These are phyloP conservation scores for Alternaria sp. DNA, from an alignment of 2,329 filamentous ascomycete species.

Conservation along the genomic window DNA sequence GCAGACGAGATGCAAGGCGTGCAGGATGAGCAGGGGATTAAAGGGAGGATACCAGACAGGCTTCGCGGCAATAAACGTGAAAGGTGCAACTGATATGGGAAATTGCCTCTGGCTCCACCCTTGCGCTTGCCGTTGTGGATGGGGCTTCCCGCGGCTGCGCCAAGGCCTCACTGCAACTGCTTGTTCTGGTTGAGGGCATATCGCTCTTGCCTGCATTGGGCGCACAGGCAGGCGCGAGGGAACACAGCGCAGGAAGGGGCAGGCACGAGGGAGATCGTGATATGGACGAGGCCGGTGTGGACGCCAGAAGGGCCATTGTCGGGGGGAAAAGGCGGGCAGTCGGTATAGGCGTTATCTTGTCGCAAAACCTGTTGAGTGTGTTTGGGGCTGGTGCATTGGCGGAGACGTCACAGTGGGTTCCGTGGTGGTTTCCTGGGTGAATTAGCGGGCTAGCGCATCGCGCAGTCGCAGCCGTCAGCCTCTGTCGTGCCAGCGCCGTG, in stretches of 20 bases:
- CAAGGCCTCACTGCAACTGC: constrained; percentile 7
- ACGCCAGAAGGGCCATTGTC: neutral
- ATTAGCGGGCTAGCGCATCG: constrained; percentile 9
- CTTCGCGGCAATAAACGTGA: neutral
- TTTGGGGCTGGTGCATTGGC: constrained; percentile 10
- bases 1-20: neutral
- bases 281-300: neutral
- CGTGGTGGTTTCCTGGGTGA: constrained; percentile 11
- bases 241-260: constrained; percentile 3
- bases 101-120: neutral
- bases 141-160: constrained; percentile 9
- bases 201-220: neutral
- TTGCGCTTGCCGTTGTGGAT: neutral
- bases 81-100: constrained; percentile 4
- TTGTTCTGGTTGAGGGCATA: constrained; percentile 5
- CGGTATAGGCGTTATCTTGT: neutral
- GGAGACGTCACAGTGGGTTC: constrained; percentile 19
- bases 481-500: constrained; percentile 20
- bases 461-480: constrained; percentile 16
- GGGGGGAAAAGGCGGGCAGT: neutral
- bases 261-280: neutral
- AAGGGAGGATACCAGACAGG: neutral
- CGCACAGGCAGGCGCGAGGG: neutral
- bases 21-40: neutral
- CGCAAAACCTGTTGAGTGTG: constrained; percentile 16